These are phyloP conservation scores for Boletus sensibilis DNA, from an alignment of 768 basidiomycete species.

Conservation along the genomic window DNA sequence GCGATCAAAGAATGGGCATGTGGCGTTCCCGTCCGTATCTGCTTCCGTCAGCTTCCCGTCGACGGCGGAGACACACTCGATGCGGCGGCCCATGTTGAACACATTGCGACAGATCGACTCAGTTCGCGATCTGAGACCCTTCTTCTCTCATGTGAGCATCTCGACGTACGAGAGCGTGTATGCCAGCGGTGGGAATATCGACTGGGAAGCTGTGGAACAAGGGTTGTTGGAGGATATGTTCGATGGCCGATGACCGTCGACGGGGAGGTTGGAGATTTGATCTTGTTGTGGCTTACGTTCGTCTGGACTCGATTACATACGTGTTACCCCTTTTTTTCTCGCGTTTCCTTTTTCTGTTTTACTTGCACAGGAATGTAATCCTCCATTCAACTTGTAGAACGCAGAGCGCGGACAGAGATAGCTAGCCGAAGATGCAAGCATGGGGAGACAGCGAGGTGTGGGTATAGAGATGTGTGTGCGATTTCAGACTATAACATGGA, in stretches of 20 bases:
- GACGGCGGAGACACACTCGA: conserved; percentile 41
- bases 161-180: conserved; percentile 90
- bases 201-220: conserved; percentile 87
- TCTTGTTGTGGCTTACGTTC: background rate
- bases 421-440: conserved; percentile 4
- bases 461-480: conserved; percentile 29
- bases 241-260: conserved; percentile 57
- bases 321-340: conserved; percentile 2
- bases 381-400: background rate
- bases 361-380: conserved; percentile 5
- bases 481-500: conserved; percentile 11
- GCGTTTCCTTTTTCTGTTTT: background rate
- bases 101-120: conserved; percentile 74
- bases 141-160: conserved; percentile 89
- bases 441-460: conserved; percentile 7
- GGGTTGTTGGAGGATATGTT: conserved; percentile 88
- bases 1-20: conserved; percentile 22
- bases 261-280: background rate
- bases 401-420: background rate
- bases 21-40: conserved; percentile 23
- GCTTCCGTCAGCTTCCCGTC: conserved; percentile 25
- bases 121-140: conserved; percentile 81
- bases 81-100: conserved; percentile 75
- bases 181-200: conserved; percentile 72
- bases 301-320: background rate